Evolutionary conservation across 2,329 filamentous ascomycete genomes (phyloP), one percentile per base, ranked within the genome.

Genomic region (Aureobasidium lini): DNA sequence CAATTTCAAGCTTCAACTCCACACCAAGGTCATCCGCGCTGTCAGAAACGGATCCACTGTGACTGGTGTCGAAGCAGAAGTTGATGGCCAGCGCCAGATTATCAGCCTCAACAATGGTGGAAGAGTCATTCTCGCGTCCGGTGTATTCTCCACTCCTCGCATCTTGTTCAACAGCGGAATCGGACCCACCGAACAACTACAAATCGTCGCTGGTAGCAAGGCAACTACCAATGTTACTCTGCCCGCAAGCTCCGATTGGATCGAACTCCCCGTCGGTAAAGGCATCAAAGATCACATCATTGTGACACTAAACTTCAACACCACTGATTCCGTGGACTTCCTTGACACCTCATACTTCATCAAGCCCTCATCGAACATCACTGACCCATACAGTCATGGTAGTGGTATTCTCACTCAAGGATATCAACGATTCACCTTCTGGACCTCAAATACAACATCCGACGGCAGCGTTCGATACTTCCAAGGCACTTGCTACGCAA

Each of bases 391-490:
- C 39, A 46, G 36, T 4, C 40, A 44, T 11, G 40, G 32, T 9
- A 50, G 18, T 4, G 59, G 59, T 16, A 29, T 57, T 3, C 42
- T 57, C 5, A 57, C 53, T 6, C 53, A 57, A 13, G 81, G 78
- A 0, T 78, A 76, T 4, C 76, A 81, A 61, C 81, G 79, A 0
- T 75, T 76, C 8, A 77, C 75, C 0, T 82, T 83, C 71, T 83
- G 79, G 79, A 71, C 75, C 3, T 79, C 76, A 0, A 72, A 81
- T 16, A 80, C 82, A 63, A 80, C 80, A 6, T 82, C 80, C 0
- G 77, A 82, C 57, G 77, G 78, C 67, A 44, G 29, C 3, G 8
- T 32, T 11, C 53, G 53, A 10, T 57, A 34, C 42, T 57, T 57
- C 53, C 40, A 57, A 18, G 76, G 75, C 67, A 75, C 75, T 60